Evolutionary conservation across 2,329 filamentous ascomycete genomes (phyloP).

Genomic region (Epichloe uncinata): DNA sequence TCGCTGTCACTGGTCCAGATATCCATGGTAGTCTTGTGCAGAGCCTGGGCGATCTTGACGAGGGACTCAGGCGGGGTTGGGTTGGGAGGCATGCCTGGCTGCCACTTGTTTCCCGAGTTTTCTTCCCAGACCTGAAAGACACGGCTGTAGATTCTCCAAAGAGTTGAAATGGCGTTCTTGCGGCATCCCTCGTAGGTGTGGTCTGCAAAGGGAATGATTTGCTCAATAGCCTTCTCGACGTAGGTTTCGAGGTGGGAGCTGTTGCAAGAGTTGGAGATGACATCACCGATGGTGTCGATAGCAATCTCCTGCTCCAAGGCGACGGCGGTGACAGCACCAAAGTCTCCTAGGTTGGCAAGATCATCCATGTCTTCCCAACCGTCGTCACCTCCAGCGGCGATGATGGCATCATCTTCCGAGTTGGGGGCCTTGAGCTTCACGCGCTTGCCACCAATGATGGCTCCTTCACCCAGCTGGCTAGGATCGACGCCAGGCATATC

Average conservation of each 20-base stretch:
- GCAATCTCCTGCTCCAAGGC: slow-evolving; percentile 96
- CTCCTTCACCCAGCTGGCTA: slow-evolving; percentile 55
- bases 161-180: slow-evolving; percentile 78
- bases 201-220: slow-evolving; percentile 66
- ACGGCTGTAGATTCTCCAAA: slow-evolving; percentile 88
- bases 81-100: slow-evolving; percentile 73
- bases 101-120: slow-evolving; percentile 63
- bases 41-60: slow-evolving; percentile 71
- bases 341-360: slow-evolving; percentile 72
- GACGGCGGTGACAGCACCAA: slow-evolving; percentile 74
- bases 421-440: slow-evolving; percentile 56
- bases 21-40: slow-evolving; percentile 71
- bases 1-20: slow-evolving; percentile 87
- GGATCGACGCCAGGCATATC: slow-evolving; percentile 51
- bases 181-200: slow-evolving; percentile 89
- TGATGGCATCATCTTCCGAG: slow-evolving; percentile 41
- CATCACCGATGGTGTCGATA: slow-evolving; percentile 84
- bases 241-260: slow-evolving; percentile 63
- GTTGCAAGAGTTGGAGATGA: slow-evolving; percentile 74
- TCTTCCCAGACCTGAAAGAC: slow-evolving; percentile 82
- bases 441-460: slow-evolving; percentile 70
- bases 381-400: slow-evolving; percentile 40
- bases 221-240: slow-evolving; percentile 77
- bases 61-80: slow-evolving; percentile 67
- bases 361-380: slow-evolving; percentile 55